Evolutionary conservation across 139 green algal genomes (phyloP), one percentile per base, ranked within the genome.

Genomic region (Bryopsis sp.): DNA sequence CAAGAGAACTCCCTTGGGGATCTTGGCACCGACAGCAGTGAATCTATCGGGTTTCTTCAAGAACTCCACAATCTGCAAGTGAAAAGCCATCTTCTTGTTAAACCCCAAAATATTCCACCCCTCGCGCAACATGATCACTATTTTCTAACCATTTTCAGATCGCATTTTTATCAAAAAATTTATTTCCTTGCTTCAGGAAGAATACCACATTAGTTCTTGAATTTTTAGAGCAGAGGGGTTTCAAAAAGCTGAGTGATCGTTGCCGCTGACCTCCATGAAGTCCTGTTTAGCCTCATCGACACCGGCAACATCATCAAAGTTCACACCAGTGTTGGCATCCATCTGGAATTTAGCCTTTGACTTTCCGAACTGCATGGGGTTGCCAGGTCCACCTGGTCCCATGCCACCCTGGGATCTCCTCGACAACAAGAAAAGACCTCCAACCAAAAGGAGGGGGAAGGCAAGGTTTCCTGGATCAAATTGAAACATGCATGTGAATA

Each of bases 211-310:
- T n/a, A n/a, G n/a, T n/a, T n/a, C n/a, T n/a, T n/a, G n/a, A n/a
- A n/a, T n/a, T n/a, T n/a, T n/a, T n/a, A n/a, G n/a, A n/a, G n/a
- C n/a, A n/a, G n/a, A n/a, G n/a, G n/a, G n/a, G n/a, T n/a, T n/a
- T n/a, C n/a, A n/a, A n/a, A n/a, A n/a, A n/a, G n/a, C n/a, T n/a
- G n/a, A n/a, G n/a, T n/a, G n/a, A n/a, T 11, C 24, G n/a, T n/a
- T n/a, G 28, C 3, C 57, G 31, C 79, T 1, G 39, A 91, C 83
- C 85, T 99, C 95, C 92, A 96, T 92, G 82, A 99, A 99, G 79
- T 99, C 95, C 72, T 94, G 79, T 85, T 99, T 99, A n/a, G 95
- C 95, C 85, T 99, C 95, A 38, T 99, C 89, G 15, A 99, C 95
- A 32, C 95, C 95, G 8, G 95, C 95, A 7, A 99, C 95, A 60